phyloP scores from a whole-genome alignment of 805 yeast species.

The Wickerhamomyces canadensis region DNA sequence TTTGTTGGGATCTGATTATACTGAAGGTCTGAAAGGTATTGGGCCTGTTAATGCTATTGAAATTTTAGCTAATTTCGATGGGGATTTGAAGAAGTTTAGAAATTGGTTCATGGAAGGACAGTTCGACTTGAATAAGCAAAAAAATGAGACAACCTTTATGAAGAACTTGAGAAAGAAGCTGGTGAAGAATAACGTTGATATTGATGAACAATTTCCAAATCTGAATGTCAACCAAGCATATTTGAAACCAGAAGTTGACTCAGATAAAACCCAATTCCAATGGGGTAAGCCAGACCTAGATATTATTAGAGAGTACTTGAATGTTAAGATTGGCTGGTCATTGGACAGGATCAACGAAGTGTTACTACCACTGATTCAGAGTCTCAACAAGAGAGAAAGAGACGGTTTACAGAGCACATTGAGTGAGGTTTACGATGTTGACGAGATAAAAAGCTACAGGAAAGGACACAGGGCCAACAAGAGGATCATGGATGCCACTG shows the following conservation, averaged over 20 bases:
- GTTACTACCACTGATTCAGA: conserved; percentile 77
- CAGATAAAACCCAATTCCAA: conserved; percentile 65
- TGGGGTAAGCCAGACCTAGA: conserved; percentile 94
- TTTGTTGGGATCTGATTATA: conserved; percentile 89
- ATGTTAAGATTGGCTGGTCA: conserved; percentile 74
- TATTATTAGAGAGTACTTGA: conserved; percentile 63
- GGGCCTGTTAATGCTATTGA: conserved; percentile 95
- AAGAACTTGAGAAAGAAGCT: conserved; percentile 55
- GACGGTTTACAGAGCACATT: conserved; percentile 54
- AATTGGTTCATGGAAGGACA: conserved; percentile 40
- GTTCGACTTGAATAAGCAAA: conserved; percentile 33
- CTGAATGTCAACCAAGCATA: conserved; percentile 68
- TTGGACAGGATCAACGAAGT: conserved; percentile 73
- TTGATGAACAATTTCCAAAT: conserved; percentile 70
- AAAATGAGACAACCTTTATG: conserved; percentile 41
- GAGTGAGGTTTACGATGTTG: conserved; percentile 65
- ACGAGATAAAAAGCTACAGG: conserved; percentile 32
- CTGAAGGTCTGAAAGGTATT: conserved; percentile 86
- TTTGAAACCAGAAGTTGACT: conserved; percentile 74
- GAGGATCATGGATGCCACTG: conserved; percentile 48
- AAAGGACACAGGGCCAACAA: conserved; percentile 45
- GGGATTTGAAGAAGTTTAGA: conserved; percentile 31
- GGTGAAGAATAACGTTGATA: conserved; percentile 44
- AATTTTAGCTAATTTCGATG: conserved; percentile 73
- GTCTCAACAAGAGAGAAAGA: conserved; percentile 58